phyloP scores from a whole-genome alignment of 225 moss, liverwort and hornwort species.

The Antitrichia curtipendula region DNA sequence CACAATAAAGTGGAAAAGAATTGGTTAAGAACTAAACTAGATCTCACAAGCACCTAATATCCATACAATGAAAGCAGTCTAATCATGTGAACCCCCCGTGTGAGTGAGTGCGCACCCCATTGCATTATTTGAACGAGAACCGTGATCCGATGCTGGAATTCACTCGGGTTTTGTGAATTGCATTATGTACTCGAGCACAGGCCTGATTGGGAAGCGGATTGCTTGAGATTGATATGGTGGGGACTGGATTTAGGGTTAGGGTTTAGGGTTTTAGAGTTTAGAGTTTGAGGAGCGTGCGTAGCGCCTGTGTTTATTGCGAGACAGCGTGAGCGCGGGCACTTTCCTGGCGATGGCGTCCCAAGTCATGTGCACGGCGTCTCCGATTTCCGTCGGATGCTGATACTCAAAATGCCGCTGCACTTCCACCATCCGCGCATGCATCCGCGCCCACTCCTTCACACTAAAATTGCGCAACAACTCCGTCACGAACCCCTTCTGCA shows the following conservation, averaged over 20 bases:
- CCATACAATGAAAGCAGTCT: not conserved
- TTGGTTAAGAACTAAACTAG: not conserved
- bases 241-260: not conserved
- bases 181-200: not conserved
- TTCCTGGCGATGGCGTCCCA: constrained; percentile 31
- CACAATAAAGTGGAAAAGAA: constrained; percentile 6
- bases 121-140: not conserved
- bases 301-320: constrained; percentile 7
- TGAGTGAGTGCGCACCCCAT: not conserved
- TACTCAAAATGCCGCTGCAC: constrained; percentile 18
- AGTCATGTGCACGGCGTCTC: constrained; percentile 42
- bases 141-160: not conserved
- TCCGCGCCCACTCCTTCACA: not conserved
- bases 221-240: not conserved
- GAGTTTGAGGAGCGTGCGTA: not conserved
- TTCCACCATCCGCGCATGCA: not conserved
- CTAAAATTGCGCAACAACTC: not conserved
- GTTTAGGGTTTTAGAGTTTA: not conserved
- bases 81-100: not conserved
- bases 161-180: not conserved
- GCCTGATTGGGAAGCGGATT: not conserved
- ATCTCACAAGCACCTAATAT: not conserved
- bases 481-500: constrained; percentile 1
- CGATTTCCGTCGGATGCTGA: constrained; percentile 5
- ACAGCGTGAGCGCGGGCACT: constrained; percentile 4